phyloP scores from a whole-genome alignment of 2,329 filamentous ascomycete species.

The Aspergillus felis region DNA sequence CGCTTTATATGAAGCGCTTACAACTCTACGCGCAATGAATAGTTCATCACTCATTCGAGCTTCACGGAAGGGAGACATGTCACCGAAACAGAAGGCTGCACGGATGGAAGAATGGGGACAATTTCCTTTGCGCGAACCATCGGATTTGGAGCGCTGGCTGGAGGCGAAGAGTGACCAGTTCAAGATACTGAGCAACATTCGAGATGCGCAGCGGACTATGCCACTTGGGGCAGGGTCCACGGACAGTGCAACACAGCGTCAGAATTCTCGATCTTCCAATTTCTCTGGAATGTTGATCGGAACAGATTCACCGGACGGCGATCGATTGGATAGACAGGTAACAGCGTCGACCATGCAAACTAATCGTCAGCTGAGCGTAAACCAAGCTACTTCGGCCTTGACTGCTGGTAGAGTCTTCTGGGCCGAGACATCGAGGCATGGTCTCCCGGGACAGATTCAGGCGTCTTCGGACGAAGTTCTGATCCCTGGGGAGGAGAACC shows the following conservation, averaged over 20 bases:
- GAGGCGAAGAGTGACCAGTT: not conserved
- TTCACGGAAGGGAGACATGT: not conserved
- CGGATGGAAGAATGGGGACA: slow-evolving; percentile 4
- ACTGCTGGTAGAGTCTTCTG: not conserved
- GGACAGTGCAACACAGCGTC: not conserved
- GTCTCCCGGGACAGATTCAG: not conserved
- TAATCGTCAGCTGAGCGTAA: not conserved
- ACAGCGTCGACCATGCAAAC: too few species aligned
- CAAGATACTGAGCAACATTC: not conserved
- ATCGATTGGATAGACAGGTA: too few species aligned
- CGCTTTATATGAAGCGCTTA: slow-evolving; percentile 21
- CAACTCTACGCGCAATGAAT: slow-evolving; percentile 2
- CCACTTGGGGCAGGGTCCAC: not conserved
- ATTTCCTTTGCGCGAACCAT: not conserved
- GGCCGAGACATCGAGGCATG: not conserved
- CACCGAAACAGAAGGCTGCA: not conserved
- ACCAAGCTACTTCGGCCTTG: not conserved
- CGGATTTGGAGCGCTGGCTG: slow-evolving; percentile 6
- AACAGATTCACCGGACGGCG: not conserved
- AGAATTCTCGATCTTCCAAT: not conserved
- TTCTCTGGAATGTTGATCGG: not conserved
- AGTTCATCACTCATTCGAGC: not conserved
- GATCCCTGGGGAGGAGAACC: not conserved
- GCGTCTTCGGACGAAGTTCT: too few species aligned
- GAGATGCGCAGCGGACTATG: not conserved